These are phyloP conservation scores for Fusarium torreyae DNA, from an alignment of 2,329 filamentous ascomycete species.

Conservation along the genomic window DNA sequence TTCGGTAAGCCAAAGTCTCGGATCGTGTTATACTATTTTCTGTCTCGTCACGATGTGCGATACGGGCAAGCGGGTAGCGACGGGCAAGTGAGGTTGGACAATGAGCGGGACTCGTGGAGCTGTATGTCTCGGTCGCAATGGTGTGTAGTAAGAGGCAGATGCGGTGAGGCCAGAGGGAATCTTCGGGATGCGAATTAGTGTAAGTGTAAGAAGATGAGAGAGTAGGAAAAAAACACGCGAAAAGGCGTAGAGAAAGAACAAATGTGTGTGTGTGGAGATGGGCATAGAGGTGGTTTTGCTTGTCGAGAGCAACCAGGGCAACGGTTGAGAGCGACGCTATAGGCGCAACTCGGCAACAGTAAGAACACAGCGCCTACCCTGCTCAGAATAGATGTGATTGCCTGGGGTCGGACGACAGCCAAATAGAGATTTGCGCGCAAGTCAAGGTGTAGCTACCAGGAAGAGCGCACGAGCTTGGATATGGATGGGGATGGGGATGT, in stretches of 20 bases:
- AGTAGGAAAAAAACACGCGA: conserved; percentile 29
- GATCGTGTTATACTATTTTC: conserved; percentile 27
- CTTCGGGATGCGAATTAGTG: conserved; percentile 33
- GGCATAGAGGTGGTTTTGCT: conserved; percentile 49
- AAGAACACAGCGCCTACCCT: conserved; percentile 47
- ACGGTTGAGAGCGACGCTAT: conserved; percentile 36
- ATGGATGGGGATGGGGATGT: conserved; percentile 46
- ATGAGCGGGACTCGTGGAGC: conserved; percentile 40
- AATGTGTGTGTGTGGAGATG: conserved; percentile 41
- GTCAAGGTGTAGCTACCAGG: conserved; percentile 34
- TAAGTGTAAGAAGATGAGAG: conserved; percentile 30
- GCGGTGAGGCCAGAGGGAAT: conserved; percentile 41
- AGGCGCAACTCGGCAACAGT: conserved; percentile 44
- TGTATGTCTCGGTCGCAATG: conserved; percentile 53
- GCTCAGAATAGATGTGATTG: conserved; percentile 45
- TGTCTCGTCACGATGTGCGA: conserved; percentile 38
- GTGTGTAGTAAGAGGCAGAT: conserved; percentile 40
- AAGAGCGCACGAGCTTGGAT: conserved; percentile 47
- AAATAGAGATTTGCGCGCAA: conserved; percentile 48
- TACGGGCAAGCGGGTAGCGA: conserved; percentile 42
- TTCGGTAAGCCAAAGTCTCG: conserved; percentile 40
- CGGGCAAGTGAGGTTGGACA: conserved; percentile 46
- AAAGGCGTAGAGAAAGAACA: conserved; percentile 33
- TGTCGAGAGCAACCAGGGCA: conserved; percentile 33
- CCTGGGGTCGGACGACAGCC: conserved; percentile 46